Percentiles rank a stretch among this genome's conserved stretches.
phyloP scores from a whole-genome alignment of 352 stramenopile species.

The Phytophthora vignae region DNA sequence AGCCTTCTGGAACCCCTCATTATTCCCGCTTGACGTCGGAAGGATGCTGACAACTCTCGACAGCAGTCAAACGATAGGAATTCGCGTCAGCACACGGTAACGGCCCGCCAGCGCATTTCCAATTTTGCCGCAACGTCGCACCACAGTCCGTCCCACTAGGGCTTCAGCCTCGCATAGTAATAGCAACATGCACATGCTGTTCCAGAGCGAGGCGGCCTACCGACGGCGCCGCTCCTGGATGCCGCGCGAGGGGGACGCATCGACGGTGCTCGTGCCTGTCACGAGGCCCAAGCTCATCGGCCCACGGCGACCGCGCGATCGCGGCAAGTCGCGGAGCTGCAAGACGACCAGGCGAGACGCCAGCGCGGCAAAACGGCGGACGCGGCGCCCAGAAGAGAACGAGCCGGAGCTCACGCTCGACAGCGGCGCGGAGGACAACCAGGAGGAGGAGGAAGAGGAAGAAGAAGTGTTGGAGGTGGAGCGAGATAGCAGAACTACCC shows the following conservation, averaged over 20 bases:
- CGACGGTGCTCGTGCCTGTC: neutral
- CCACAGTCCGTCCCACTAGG: neutral
- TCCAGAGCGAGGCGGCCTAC: conserved; percentile 32
- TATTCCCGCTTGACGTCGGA: conserved; percentile 5
- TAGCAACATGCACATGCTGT: conserved; percentile 37
- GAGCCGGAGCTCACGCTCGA: conserved; percentile 11
- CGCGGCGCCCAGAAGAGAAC: neutral
- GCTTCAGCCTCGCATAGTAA: neutral
- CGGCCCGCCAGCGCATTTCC: conserved; percentile 14
- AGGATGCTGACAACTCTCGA: conserved; percentile 11
- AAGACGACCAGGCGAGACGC: conserved; percentile 7
- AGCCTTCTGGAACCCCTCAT: neutral
- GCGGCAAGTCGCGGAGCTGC: conserved; percentile 28
- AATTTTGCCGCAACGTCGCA: conserved; percentile 18
- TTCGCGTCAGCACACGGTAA: conserved; percentile 1
- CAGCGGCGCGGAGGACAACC: conserved; percentile 8
- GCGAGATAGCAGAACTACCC: neutral
- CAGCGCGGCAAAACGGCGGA: neutral
- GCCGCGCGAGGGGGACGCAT: conserved; percentile 14
- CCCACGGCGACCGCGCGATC: conserved; percentile 2
- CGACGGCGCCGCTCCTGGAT: conserved; percentile 26
- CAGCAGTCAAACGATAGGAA: neutral
- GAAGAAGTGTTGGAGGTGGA: neutral
- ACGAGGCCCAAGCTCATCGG: neutral
- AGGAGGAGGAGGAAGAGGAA: conserved; percentile 10